phyloP scores from a whole-genome alignment of 78 protist genomes.

The Guillardia theta region DNA sequence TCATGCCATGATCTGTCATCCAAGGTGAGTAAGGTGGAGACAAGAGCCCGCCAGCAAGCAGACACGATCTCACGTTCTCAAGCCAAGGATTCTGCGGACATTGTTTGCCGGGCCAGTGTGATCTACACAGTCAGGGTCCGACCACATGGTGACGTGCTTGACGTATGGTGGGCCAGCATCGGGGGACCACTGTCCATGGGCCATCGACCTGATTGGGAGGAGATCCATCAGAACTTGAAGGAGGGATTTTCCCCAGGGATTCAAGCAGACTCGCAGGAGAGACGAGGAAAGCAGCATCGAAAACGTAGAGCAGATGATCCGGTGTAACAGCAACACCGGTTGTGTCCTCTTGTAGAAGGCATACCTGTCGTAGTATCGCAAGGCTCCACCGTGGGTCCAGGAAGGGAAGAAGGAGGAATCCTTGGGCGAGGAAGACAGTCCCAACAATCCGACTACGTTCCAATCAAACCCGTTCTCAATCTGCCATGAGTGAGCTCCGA shows the following conservation, averaged over 20 bases:
- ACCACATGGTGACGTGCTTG: slow-evolving; percentile 30
- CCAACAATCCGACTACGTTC: no score
- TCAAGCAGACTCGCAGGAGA: no score
- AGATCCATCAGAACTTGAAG: no score
- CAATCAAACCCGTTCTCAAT: no score
- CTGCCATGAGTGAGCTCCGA: no score
- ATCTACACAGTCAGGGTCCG: not conserved
- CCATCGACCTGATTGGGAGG: not conserved
- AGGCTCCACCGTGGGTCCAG: not conserved
- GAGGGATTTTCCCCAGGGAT: no score
- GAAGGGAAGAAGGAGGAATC: not conserved
- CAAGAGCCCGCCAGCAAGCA: not conserved
- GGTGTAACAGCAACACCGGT: not conserved
- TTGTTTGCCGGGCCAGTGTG: slow-evolving; percentile 37
- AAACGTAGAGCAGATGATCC: not conserved
- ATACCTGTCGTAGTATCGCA: slow-evolving; percentile 29
- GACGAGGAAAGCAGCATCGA: not conserved
- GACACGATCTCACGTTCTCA: not conserved
- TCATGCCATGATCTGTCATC: not conserved
- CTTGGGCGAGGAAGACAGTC: not conserved
- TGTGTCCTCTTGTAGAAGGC: no score
- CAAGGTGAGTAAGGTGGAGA: not conserved
- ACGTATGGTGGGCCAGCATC: slow-evolving; percentile 26
- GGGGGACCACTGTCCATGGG: not conserved
- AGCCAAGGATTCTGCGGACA: slow-evolving; percentile 19